These are phyloP conservation scores for Backusella mclennaniae DNA, from an alignment of 192 early-diverging fungal genomes.

Conservation along the genomic window DNA sequence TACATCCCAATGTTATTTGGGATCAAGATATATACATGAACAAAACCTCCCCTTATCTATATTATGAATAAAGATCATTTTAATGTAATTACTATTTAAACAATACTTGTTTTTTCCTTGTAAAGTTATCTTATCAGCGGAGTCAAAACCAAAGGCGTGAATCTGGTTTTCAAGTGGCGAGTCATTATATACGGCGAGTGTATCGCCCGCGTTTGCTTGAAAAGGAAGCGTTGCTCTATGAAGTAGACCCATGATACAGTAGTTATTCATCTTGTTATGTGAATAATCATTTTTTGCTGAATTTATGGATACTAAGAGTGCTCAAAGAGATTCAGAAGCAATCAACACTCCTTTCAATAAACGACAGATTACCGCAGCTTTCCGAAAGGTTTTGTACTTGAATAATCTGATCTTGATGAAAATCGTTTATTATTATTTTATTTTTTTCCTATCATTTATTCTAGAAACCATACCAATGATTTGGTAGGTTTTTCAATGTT, in stretches of 20 bases:
- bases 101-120: too few relatives aligned
- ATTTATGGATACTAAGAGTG: too few relatives aligned
- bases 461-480: background rate
- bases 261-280: too few relatives aligned
- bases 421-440: background rate
- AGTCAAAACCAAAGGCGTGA: background rate
- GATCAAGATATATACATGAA: slow-evolving; percentile 4
- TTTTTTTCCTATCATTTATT: background rate
- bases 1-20: slow-evolving; percentile 13
- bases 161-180: background rate
- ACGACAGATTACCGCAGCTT: too few relatives aligned
- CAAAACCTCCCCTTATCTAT: slow-evolving; percentile 4
- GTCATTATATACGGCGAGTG: too few relatives aligned
- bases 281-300: too few relatives aligned
- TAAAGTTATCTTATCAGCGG: background rate
- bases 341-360: too few relatives aligned
- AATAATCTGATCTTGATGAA: background rate
- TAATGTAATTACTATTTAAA: background rate
- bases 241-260: too few relatives aligned
- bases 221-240: too few relatives aligned
- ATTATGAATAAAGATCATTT: background rate
- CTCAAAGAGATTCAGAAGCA: too few relatives aligned
- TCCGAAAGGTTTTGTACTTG: too few relatives aligned
- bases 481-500: background rate
- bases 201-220: too few relatives aligned